These are phyloP conservation scores for Phaeosphaeriaceae sp. DNA, from an alignment of 2,329 filamentous ascomycete species.

Conservation along the genomic window DNA sequence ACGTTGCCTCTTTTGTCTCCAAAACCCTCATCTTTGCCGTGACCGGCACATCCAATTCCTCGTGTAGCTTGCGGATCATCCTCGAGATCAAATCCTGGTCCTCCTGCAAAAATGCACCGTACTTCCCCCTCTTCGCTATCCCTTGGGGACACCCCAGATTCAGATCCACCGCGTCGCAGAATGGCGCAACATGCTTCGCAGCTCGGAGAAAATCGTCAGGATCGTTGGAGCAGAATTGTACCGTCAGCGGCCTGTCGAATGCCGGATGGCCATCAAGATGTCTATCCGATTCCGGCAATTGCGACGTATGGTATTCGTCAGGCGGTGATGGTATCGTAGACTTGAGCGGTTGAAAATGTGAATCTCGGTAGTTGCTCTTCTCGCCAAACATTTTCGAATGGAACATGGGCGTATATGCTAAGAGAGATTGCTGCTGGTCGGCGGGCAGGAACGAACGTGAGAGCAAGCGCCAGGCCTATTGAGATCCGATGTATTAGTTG, in stretches of 20 bases:
- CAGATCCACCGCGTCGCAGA: conserved; percentile 94
- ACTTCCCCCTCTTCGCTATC: conserved; percentile 88
- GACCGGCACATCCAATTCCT: conserved; percentile 79
- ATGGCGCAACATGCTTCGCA: conserved; percentile 78
- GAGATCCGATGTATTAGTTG: too few species aligned
- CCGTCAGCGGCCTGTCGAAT: conserved; percentile 87
- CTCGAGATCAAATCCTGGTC: conserved; percentile 82
- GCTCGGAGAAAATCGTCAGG: conserved; percentile 80
- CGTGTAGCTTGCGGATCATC: conserved; percentile 85
- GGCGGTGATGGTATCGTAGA: conserved; percentile 42
- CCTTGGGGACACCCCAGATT: conserved; percentile 97
- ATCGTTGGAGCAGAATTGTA: conserved; percentile 95
- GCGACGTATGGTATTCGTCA: conserved; percentile 44
- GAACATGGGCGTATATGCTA: conserved; percentile 96
- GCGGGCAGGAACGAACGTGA: conserved; percentile 86
- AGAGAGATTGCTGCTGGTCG: conserved; percentile 64
- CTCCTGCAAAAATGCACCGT: conserved; percentile 94
- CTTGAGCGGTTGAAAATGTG: conserved; percentile 77
- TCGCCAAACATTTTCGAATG: conserved; percentile 89
- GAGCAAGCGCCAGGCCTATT: conserved; percentile 94
- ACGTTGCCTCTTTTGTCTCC: conserved; percentile 83
- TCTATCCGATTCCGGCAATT: conserved; percentile 33
- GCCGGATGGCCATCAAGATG: conserved; percentile 83
- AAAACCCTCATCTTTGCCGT: conserved; percentile 94
- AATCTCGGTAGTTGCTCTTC: conserved; percentile 74